Percentiles rank a stretch among this genome's conserved stretches.
Conservation (phyloP, 2,329 filamentous ascomycete genomes). For the Phialocephala sp. region DNA sequence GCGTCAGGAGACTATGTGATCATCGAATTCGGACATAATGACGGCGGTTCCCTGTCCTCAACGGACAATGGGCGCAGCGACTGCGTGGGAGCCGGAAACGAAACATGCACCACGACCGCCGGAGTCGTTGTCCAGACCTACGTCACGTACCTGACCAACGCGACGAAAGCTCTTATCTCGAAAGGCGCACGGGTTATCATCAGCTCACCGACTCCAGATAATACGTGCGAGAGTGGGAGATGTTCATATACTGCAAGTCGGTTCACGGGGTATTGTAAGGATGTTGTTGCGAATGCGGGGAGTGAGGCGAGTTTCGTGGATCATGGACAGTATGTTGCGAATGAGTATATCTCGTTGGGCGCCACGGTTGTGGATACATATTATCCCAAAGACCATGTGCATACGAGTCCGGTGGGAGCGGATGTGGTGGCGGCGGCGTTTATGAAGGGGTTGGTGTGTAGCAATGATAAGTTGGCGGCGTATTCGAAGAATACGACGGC, state of each 20-base stretch:
- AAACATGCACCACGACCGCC: constrained; percentile 51
- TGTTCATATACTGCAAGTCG: constrained; percentile 54
- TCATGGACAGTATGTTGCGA: constrained; percentile 60
- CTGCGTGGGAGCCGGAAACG: constrained; percentile 53
- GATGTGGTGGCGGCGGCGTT: constrained; percentile 61
- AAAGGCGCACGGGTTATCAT: constrained; percentile 68
- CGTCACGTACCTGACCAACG: constrained; percentile 37
- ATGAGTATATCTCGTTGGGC: constrained; percentile 55
- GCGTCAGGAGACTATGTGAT: constrained; percentile 54
- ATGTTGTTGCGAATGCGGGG: constrained; percentile 48
- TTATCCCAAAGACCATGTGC: constrained; percentile 65
- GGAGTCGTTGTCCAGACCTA: constrained; percentile 54
- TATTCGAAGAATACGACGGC: constrained; percentile 39
- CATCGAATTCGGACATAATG: constrained; percentile 70
- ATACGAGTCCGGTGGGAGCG: constrained; percentile 61
- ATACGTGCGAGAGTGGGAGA: constrained; percentile 62
- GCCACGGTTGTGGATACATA: constrained; percentile 53
- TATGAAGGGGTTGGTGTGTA: constrained; percentile 53
- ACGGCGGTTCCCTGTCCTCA: constrained; percentile 58
- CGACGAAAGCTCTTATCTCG: constrained; percentile 42
- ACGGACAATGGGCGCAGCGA: constrained; percentile 66
- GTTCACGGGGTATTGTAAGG: constrained; percentile 61
- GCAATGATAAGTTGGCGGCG: constrained; percentile 30
- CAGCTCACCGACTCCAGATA: constrained; percentile 65
- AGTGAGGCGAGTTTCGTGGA: constrained; percentile 58